These are phyloP conservation scores for Trichoderma hamatum DNA, from an alignment of 2,329 filamentous ascomycete species.

Conservation along the genomic window DNA sequence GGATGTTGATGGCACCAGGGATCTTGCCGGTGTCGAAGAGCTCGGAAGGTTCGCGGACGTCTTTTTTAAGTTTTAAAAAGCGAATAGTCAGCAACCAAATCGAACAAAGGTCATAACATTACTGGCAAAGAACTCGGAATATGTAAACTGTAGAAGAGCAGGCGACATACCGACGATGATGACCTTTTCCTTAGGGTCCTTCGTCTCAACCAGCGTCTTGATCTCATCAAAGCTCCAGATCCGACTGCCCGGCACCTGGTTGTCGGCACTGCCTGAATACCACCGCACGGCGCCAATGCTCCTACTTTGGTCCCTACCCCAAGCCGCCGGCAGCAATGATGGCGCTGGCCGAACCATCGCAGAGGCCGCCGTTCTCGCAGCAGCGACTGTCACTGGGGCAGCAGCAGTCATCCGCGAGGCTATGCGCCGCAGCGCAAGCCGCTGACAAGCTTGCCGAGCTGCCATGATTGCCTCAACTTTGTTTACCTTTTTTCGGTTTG, in stretches of 20 bases:
- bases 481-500: background rate
- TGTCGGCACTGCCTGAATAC: constrained; percentile 35
- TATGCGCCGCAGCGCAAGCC: constrained; percentile 21
- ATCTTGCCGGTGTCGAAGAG: constrained; percentile 69
- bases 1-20: constrained; percentile 80
- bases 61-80: constrained; percentile 42
- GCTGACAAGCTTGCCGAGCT: constrained; percentile 7
- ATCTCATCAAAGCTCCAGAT: constrained; percentile 50
- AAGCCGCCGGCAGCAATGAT: background rate
- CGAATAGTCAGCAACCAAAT: background rate
- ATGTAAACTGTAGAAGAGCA: too few relatives aligned
- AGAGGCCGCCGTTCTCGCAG: background rate
- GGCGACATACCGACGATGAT: constrained; percentile 52
- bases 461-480: background rate
- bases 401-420: background rate
- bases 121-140: too few relatives aligned
- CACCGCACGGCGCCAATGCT: constrained; percentile 26
- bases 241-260: constrained; percentile 34
- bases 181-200: constrained; percentile 33
- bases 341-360: background rate
- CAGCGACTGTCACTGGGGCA: background rate
- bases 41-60: constrained; percentile 74
- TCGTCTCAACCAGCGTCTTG: constrained; percentile 23
- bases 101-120: background rate
- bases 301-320: background rate